These are phyloP conservation scores for Asterophora parasitica DNA, from an alignment of 768 basidiomycete genomes.

Conservation along the genomic window DNA sequence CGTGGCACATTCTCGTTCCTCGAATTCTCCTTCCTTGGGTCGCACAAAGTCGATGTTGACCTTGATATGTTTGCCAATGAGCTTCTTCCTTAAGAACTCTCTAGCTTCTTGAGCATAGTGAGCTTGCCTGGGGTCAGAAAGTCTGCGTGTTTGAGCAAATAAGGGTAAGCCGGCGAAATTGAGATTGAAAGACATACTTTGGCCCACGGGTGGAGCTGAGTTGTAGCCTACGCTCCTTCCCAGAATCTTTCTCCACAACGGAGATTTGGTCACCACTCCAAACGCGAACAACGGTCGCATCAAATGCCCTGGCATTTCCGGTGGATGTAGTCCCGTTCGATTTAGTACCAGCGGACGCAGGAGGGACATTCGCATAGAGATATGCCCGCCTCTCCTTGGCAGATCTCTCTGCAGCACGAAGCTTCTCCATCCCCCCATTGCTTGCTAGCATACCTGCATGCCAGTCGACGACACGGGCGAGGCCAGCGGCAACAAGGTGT, in stretches of 20 bases:
- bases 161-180: background rate
- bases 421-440: constrained; percentile 80
- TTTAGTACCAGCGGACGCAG: constrained; percentile 38
- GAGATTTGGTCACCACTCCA: constrained; percentile 94
- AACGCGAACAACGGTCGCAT: constrained; percentile 77
- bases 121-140: constrained; percentile 81
- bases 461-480: constrained; percentile 95
- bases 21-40: constrained; percentile 88
- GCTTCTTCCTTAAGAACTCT: constrained; percentile 86
- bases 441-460: constrained; percentile 92
- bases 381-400: constrained; percentile 73
- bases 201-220: constrained; percentile 86
- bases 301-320: constrained; percentile 54
- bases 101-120: constrained; percentile 89
- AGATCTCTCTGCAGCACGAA: constrained; percentile 76
- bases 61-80: constrained; percentile 87
- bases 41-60: constrained; percentile 87
- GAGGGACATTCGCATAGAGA: constrained; percentile 59
- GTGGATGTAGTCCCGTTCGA: constrained; percentile 39
- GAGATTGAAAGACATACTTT: constrained; percentile 42
- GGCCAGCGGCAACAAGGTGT: constrained; percentile 74
- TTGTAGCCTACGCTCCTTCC: constrained; percentile 78
- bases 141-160: constrained; percentile 33
- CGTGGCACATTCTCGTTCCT: constrained; percentile 90
- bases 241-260: constrained; percentile 64